Conservation (phyloP, 2,329 filamentous ascomycete species). For the Cladobotryum protrusum region DNA sequence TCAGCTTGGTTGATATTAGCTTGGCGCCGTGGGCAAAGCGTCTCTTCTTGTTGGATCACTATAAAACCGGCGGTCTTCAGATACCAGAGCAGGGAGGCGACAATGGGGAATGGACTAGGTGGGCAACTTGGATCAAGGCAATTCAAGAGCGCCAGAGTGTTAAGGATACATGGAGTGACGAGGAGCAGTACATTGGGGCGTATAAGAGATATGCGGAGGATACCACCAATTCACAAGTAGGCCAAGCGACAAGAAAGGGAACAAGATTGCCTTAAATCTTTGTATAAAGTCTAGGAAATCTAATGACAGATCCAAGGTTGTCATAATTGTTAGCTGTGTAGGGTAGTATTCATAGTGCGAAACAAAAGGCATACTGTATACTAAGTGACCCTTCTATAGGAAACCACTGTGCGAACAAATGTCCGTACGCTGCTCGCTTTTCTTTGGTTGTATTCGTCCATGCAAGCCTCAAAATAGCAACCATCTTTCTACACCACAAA, state of each 20-base stretch:
- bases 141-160: slow-evolving; percentile 56
- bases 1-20: slow-evolving; percentile 64
- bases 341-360: background rate
- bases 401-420: background rate
- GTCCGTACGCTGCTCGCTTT: too few relatives aligned
- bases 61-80: slow-evolving; percentile 52
- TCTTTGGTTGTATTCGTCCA: background rate
- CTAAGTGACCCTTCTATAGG: background rate
- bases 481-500: too few relatives aligned
- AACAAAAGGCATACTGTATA: background rate
- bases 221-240: slow-evolving; percentile 55
- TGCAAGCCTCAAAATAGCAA: too few relatives aligned
- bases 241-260: slow-evolving; percentile 56
- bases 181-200: slow-evolving; percentile 59
- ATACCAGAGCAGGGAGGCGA: slow-evolving; percentile 49
- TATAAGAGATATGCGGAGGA: slow-evolving; percentile 64
- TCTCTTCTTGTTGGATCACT: slow-evolving; percentile 69
- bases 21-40: slow-evolving; percentile 68
- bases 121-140: slow-evolving; percentile 57
- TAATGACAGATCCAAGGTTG: too few relatives aligned
- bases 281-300: background rate
- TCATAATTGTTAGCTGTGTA: background rate
- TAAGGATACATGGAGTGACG: slow-evolving; percentile 60
- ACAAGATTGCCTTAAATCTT: slow-evolving; percentile 45
- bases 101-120: slow-evolving; percentile 53